Base-by-base conservation (phyloP, 495 filamentous ascomycete genomes). In the Penicillium paxilli region DNA sequence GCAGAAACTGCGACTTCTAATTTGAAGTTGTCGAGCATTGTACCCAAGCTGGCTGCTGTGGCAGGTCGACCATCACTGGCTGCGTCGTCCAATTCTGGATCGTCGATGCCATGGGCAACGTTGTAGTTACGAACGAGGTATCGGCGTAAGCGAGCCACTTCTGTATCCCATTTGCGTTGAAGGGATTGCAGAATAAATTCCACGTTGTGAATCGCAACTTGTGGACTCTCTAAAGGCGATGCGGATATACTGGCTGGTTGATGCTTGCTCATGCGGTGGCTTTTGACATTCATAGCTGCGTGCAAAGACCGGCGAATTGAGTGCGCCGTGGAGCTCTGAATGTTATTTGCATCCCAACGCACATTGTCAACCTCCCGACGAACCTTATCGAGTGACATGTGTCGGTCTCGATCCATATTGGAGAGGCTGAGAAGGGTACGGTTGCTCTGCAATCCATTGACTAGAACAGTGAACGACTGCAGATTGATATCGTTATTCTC, bases 401-500 rank as follows among this genome's bases (percentile, higher is more conserved):
- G 65, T 38, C 86, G 79, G 51, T 89, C 86, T 35, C 77, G 73
- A 28, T 81, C 79, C 85, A 91, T 88, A 12, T 64, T 69, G 8
- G 89, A 86, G 14, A 92, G 75, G 49, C 81, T 84, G 19, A 88
- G 59, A 3, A 92, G 64, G 1, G 82, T 81, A 12, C 77, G 78
- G 59, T 92, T 92, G 16, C 79, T 78, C 53, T 87, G 80, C 11
- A 92, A 67, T 8, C 86, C 80, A 61, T 91, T 88, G 24, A 92
- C 83, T 11, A 92, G 70, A 5, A 88, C 86, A 2, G 88, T 91
- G 58, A 92, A 88, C 4, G 87, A 89, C 52, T 88, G 83, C 3
- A 92, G 79, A 47, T 85, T 86, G 57, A 92, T 89, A 49, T 87
- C 87, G 52, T 92, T 92, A 64, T 86, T 83, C 55, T 90, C 89